phyloP scores from a whole-genome alignment of 1,284 basidiomycete species.

The Ganoderma resinaceum region DNA sequence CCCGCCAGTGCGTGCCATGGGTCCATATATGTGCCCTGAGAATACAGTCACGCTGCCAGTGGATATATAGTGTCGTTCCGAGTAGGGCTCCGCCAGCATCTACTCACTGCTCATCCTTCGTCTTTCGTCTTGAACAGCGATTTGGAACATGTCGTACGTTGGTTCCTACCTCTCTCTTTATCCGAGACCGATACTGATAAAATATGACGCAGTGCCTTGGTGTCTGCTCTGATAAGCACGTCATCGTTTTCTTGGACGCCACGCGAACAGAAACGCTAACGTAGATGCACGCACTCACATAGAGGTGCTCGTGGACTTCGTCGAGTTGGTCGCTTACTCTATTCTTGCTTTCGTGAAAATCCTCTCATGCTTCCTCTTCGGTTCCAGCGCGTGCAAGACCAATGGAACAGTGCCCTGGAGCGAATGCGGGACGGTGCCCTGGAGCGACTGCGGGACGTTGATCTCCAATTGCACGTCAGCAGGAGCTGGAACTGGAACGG shows the following conservation, averaged over 20 bases:
- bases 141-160: neutral
- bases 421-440: too few relatives aligned
- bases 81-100: neutral
- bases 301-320: neutral
- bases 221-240: neutral
- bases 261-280: neutral
- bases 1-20: neutral
- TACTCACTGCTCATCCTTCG: neutral
- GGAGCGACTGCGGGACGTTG: too few relatives aligned
- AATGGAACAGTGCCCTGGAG: neutral
- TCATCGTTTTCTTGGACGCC: neutral
- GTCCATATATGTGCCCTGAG: neutral
- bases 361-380: neutral
- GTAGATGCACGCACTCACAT: neutral
- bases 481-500: too few relatives aligned
- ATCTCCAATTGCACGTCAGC: too few relatives aligned
- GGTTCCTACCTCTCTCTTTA: neutral
- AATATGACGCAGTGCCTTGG: neutral
- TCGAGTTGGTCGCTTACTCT: neutral
- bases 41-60: neutral
- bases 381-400: neutral
- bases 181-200: neutral
- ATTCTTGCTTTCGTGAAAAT: neutral
- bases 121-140: neutral
- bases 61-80: neutral